These are phyloP conservation scores for Xylaria telfairii DNA, from an alignment of 495 filamentous ascomycete genomes.

Conservation along the genomic window DNA sequence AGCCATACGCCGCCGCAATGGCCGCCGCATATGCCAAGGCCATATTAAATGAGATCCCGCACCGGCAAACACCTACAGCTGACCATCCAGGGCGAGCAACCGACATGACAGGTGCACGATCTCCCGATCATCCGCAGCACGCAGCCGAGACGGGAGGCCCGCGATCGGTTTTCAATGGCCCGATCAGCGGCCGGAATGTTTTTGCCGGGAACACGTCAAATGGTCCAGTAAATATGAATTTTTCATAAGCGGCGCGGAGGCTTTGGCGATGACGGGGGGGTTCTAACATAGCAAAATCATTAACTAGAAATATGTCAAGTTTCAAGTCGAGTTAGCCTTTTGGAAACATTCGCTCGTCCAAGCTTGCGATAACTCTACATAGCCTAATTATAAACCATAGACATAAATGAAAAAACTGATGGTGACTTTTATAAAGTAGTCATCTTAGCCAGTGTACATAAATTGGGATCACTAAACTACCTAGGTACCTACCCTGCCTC, in stretches of 20 bases:
- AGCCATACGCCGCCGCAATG: conserved; percentile 45
- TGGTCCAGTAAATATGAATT: conserved; percentile 3
- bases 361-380: too few species aligned
- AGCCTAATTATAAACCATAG: too few species aligned
- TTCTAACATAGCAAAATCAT: background rate
- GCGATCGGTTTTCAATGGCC: conserved; percentile 5
- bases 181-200: conserved; percentile 7
- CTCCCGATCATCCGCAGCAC: background rate
- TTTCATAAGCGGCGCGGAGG: background rate
- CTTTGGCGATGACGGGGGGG: background rate
- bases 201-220: background rate
- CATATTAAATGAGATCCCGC: conserved; percentile 27
- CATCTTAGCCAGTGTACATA: too few species aligned
- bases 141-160: background rate
- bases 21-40: conserved; percentile 51
- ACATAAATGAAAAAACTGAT: too few species aligned
- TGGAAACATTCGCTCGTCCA: too few species aligned
- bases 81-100: background rate
- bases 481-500: too few species aligned
- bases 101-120: background rate
- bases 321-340: too few species aligned
- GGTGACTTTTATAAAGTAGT: too few species aligned
- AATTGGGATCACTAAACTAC: too few species aligned
- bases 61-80: background rate
- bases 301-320: background rate